Percentiles rank a stretch among this genome's conserved stretches.
These are phyloP conservation scores for Vigna hirtella DNA, from an alignment of 306 rosid species.

Conservation along the genomic window DNA sequence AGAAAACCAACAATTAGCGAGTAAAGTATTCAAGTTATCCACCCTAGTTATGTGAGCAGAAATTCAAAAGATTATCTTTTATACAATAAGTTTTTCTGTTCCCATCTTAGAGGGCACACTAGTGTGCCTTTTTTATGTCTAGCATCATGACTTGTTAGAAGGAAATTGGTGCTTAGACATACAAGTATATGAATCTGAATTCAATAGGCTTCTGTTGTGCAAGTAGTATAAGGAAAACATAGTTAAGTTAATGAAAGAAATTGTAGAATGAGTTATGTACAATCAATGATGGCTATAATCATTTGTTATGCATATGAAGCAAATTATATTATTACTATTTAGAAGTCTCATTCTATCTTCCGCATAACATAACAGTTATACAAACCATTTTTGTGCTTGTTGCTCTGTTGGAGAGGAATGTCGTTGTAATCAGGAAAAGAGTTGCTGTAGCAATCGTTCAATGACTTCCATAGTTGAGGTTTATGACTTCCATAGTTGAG, in stretches of 20 bases:
- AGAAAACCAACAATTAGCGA: slow-evolving; percentile 38
- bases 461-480: too few species aligned
- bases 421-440: too few species aligned
- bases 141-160: slow-evolving; percentile 23
- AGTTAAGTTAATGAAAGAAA: not conserved
- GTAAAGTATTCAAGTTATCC: slow-evolving; percentile 12
- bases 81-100: slow-evolving; percentile 22
- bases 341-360: not conserved
- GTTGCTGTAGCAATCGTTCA: too few species aligned
- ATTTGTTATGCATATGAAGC: not conserved
- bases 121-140: slow-evolving; percentile 6
- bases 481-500: too few species aligned
- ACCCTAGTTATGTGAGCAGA: slow-evolving; percentile 22
- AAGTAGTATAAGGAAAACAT: slow-evolving; percentile 3
- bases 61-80: slow-evolving; percentile 23
- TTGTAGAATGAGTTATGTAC: not conserved
- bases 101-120: slow-evolving; percentile 26
- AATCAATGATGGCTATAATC: not conserved
- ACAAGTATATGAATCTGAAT: slow-evolving; percentile 23
- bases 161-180: slow-evolving; percentile 15
- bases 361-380: too few species aligned
- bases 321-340: slow-evolving; percentile 4
- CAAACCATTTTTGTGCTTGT: too few species aligned
- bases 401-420: too few species aligned
- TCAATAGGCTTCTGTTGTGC: slow-evolving; percentile 5